These are phyloP conservation scores for Dactylellina parvicollis DNA, from an alignment of 2,329 filamentous ascomycete genomes.

Conservation along the genomic window DNA sequence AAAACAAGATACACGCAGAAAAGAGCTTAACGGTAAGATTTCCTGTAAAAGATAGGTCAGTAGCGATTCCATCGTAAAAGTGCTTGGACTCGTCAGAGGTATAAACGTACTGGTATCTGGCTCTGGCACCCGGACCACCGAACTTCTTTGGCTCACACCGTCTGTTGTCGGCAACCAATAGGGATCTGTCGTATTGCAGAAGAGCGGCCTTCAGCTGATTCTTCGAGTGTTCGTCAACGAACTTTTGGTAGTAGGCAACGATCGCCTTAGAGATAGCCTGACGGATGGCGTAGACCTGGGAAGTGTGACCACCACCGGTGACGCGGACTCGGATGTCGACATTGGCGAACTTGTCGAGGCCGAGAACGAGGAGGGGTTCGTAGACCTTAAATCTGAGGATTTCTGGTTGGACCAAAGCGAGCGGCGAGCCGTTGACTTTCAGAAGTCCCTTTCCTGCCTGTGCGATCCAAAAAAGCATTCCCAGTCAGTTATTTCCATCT, in stretches of 20 bases:
- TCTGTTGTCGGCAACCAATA: conserved; percentile 98
- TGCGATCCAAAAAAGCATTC: conserved; percentile 55
- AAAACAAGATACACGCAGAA: conserved; percentile 36
- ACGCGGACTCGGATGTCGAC: conserved; percentile 98
- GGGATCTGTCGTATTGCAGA: conserved; percentile 93
- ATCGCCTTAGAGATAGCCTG: conserved; percentile 98
- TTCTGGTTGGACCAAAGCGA: conserved; percentile 92
- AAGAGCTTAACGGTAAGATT: conserved; percentile 54
- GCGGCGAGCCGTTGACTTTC: conserved; percentile 98
- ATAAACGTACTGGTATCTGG: conserved; percentile 78
- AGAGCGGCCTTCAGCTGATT: conserved; percentile 98
- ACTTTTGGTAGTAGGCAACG: conserved; percentile 99
- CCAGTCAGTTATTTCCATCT: conserved; percentile 24
- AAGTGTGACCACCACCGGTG: conserved; percentile 95
- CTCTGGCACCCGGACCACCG: conserved; percentile 89
- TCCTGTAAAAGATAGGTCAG: conserved; percentile 32
- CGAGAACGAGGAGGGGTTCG: conserved; percentile 96
- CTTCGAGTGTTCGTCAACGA: conserved; percentile 99
- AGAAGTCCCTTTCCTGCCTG: conserved; percentile 86
- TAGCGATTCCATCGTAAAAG: background rate
- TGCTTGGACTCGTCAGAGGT: background rate
- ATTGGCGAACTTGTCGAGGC: conserved; percentile 94
- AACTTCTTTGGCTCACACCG: conserved; percentile 99
- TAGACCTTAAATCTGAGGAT: conserved; percentile 99
- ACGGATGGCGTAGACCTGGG: conserved; percentile 97